Base-by-base conservation (phyloP, 495 filamentous ascomycete species). In the Aspergillus saccharolyticus region DNA sequence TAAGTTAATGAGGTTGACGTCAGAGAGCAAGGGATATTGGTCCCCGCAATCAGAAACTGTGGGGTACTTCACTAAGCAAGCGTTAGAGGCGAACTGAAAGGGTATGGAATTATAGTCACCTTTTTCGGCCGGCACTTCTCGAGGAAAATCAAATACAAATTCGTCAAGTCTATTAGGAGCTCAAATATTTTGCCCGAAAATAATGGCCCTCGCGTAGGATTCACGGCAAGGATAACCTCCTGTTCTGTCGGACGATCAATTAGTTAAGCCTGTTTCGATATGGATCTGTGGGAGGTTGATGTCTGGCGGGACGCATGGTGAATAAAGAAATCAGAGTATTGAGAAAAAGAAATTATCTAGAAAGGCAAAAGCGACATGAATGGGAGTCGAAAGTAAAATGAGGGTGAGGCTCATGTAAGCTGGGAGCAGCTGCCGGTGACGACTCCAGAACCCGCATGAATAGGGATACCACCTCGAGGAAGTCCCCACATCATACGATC, bases 401-500 rank as follows among this genome's bases (percentile, higher is more conserved):
- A 12, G 18, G 47, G 47, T 49, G 47, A 24, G 18, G 47, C 47
- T 30, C 47, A 28, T 25, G 47, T 50, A 30, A 28, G 47, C 21
- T 50, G 19, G 47, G 12, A 50, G 47, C 21, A 49, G 46, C 47
- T 30, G 22, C 28, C 47, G 47, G 47, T 50, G 47, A 24, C 47
- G 47, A 50, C 22, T 28, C 22, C 22, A 17, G 14, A 17, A 50
- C 22, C 47, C 47, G 18, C 30, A n/a, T 24, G 47, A 28, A 24
- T 28, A 17, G 22, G 3, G 20, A 17, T n/a, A 30, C 47, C 24
- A 49, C 46, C 20, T 49, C 19, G 22, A n/a, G 46, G 25, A 49
- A 22, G 46, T 24, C 10, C 46, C 46, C 46, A 39, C 28, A 44
- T 53, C 39, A 53, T 53, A 53, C 30, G 30, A 53, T 33, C 21